Percentiles rank a stretch among this genome's conserved stretches.
Evolutionary conservation across 179 eudicot species (phyloP).

Genomic region (Gypsophila paniculata): DNA sequence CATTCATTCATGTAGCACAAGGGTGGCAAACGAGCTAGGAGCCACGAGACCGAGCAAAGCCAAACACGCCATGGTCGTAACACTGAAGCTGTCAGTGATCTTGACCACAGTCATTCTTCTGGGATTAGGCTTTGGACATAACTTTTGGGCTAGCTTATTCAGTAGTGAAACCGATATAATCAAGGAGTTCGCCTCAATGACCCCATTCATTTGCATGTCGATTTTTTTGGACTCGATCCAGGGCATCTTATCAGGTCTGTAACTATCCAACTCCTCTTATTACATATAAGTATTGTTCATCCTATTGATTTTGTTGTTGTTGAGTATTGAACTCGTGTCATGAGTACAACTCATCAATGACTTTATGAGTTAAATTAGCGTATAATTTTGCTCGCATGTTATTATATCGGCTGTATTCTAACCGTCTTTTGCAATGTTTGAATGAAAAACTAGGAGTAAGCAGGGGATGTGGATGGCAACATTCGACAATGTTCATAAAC

Average conservation of each 20-base stretch:
- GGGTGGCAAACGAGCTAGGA: slow-evolving; percentile 84
- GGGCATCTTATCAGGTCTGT: slow-evolving; percentile 70
- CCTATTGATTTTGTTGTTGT: too few species aligned
- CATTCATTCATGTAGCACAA: slow-evolving; percentile 39
- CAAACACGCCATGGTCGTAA: slow-evolving; percentile 52
- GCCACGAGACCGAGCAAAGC: slow-evolving; percentile 48
- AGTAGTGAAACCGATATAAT: slow-evolving; percentile 45
- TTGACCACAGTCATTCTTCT: slow-evolving; percentile 33
- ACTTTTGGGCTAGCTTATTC: slow-evolving; percentile 59
- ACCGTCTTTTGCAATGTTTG: not conserved
- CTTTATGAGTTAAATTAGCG: too few species aligned
- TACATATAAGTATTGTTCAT: not conserved
- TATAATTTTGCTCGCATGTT: too few species aligned
- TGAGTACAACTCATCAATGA: too few species aligned
- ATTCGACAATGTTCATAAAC: slow-evolving; percentile 47
- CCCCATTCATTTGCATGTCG: slow-evolving; percentile 48
- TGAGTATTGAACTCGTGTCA: too few species aligned
- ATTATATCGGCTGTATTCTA: not conserved
- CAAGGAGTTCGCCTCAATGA: slow-evolving; percentile 43
- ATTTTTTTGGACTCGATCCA: slow-evolving; percentile 49
- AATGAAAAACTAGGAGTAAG: slow-evolving; percentile 47
- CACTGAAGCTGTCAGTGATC: slow-evolving; percentile 52
- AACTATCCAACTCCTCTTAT: too few species aligned
- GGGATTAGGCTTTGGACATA: slow-evolving; percentile 51
- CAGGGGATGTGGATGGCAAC: slow-evolving; percentile 79